Percentiles rank a stretch among this genome's conserved stretches.
Evolutionary conservation across 352 stramenopile genomes (phyloP).

Genomic region (Peronospora belbahrii): DNA sequence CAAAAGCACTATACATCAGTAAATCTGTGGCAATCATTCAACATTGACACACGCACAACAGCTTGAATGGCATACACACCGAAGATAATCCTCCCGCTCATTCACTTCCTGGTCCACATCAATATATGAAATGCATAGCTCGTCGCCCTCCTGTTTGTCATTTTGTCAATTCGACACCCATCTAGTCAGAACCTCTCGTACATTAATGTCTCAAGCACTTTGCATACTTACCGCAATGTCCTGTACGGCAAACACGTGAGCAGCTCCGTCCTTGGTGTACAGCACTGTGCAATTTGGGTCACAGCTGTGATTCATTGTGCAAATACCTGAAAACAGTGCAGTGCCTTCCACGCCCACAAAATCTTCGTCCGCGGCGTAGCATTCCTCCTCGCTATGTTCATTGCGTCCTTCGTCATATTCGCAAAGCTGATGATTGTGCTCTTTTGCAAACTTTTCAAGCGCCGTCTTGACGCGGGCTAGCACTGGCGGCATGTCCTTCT

Average conservation of each 20-base stretch:
- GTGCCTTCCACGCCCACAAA: constrained; percentile 93
- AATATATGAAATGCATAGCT: constrained; percentile 95
- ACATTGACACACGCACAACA: not conserved
- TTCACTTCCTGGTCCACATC: constrained; percentile 74
- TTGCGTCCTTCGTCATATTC: constrained; percentile 33
- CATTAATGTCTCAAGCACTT: not conserved
- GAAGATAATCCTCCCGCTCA: constrained; percentile 71
- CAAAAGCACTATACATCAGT: constrained; percentile 9
- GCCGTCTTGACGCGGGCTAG: constrained; percentile 57
- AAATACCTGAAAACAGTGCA: constrained; percentile 88
- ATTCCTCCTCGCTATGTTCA: constrained; percentile 39
- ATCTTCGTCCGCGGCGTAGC: constrained; percentile 54
- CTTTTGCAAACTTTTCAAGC: constrained; percentile 58
- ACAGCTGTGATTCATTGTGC: constrained; percentile 96
- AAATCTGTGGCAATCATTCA: constrained; percentile 5
- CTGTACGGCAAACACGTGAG: constrained; percentile 64
- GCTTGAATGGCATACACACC: constrained; percentile 24
- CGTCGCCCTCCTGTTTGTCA: constrained; percentile 62
- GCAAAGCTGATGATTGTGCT: constrained; percentile 43
- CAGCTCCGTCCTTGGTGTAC: constrained; percentile 76
- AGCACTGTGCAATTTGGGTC: constrained; percentile 87
- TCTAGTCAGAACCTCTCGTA: not conserved
- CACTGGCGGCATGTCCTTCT: constrained; percentile 54
- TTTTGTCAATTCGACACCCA: not conserved
- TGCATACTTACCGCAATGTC: constrained; percentile 44